These are phyloP conservation scores for Lichtheimia ramosa DNA, from an alignment of 371 early-diverging fungal species.

Conservation along the genomic window DNA sequence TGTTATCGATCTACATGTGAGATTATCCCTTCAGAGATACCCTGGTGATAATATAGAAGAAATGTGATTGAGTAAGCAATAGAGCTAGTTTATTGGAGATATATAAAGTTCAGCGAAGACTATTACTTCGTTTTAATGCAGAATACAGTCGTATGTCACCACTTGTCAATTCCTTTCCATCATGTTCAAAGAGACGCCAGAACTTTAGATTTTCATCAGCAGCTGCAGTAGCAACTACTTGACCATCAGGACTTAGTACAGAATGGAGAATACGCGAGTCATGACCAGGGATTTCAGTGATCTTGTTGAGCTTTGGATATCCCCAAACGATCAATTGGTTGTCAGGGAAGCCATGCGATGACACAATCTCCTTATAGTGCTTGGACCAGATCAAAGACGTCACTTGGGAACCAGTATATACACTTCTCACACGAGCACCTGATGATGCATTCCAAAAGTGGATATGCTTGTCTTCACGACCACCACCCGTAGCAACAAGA, in stretches of 20 bases:
- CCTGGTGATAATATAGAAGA: slow-evolving; percentile 8
- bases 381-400: slow-evolving; percentile 91
- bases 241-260: slow-evolving; percentile 92
- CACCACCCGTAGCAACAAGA: slow-evolving; percentile 96
- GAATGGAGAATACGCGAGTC: slow-evolving; percentile 89
- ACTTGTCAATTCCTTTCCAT: slow-evolving; percentile 13
- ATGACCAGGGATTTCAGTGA: slow-evolving; percentile 85
- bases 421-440: slow-evolving; percentile 60
- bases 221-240: slow-evolving; percentile 88
- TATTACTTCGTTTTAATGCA: slow-evolving; percentile 15
- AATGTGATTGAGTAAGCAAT: neutral
- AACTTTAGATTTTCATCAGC: slow-evolving; percentile 97
- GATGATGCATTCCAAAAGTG: slow-evolving; percentile 95
- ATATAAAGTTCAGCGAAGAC: slow-evolving; percentile 15
- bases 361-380: slow-evolving; percentile 91
- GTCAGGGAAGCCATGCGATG: slow-evolving; percentile 92
- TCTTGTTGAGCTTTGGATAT: slow-evolving; percentile 78
- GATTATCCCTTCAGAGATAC: slow-evolving; percentile 8
- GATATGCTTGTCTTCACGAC: slow-evolving; percentile 89
- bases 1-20: slow-evolving; percentile 11
- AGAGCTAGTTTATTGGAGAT: slow-evolving; percentile 2
- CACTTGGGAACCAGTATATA: slow-evolving; percentile 93
- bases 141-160: slow-evolving; percentile 5
- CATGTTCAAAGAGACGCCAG: slow-evolving; percentile 88
- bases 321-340: slow-evolving; percentile 91